Conservation (phyloP, 805 yeast genomes). For the Pichia gijzeniarum region DNA sequence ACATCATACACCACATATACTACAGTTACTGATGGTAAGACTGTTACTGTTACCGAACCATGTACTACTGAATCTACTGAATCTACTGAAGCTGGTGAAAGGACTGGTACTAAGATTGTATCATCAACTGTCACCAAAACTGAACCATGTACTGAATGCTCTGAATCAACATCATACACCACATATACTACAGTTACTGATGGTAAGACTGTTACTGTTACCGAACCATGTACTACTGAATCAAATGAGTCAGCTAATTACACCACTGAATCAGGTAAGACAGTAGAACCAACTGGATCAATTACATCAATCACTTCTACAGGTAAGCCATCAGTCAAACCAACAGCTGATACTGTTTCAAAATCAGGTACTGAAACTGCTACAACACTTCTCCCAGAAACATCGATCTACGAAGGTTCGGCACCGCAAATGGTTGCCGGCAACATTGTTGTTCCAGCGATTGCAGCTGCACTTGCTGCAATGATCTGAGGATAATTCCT, state of each 20-base stretch:
- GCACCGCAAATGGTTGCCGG: neutral
- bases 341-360: neutral
- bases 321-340: too few species aligned
- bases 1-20: conserved; percentile 9
- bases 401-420: conserved; percentile 2
- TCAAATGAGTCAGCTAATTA: neutral
- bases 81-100: neutral
- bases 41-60: conserved; percentile 1
- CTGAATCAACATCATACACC: conserved; percentile 5
- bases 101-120: neutral
- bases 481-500: neutral
- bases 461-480: neutral
- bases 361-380: too few species aligned
- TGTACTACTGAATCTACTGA: conserved; percentile 6
- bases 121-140: neutral
- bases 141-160: conserved; percentile 1
- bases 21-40: conserved; percentile 10
- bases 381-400: too few species aligned
- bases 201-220: conserved; percentile 8
- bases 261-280: neutral
- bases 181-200: conserved; percentile 10
- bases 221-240: conserved; percentile 6
- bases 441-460: neutral
- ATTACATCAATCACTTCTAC: too few species aligned
- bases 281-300: neutral